Percentiles rank a stretch among this genome's conserved stretches.
Evolutionary conservation across 371 early-diverging fungal species (phyloP).

Genomic region (Actinomucor elegans): DNA sequence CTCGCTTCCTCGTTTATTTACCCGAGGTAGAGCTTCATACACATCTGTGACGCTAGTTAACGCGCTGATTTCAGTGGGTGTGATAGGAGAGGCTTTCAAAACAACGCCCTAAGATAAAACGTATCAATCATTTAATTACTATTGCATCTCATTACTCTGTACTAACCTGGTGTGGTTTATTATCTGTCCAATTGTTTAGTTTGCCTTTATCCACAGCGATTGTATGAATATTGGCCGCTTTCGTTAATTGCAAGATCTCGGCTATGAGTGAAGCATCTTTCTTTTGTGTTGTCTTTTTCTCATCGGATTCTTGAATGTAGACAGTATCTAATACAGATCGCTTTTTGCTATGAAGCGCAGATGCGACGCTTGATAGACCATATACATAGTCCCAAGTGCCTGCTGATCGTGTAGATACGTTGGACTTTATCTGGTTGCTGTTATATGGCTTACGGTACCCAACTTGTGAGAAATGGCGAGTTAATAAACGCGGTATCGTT

Average conservation of each 20-base stretch:
- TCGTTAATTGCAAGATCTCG: constrained; percentile 10
- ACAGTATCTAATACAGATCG: constrained; percentile 10
- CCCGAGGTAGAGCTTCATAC: constrained; percentile 15
- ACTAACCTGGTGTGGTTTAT: constrained; percentile 33
- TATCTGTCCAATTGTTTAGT: constrained; percentile 31
- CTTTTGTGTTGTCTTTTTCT: constrained; percentile 17
- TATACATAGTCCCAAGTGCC: constrained; percentile 22
- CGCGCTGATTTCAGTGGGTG: constrained; percentile 8
- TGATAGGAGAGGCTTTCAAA: constrained; percentile 12
- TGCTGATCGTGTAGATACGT: background rate
- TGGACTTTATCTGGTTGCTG: background rate
- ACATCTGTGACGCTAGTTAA: background rate
- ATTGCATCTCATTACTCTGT: background rate
- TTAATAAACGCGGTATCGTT: background rate
- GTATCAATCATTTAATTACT: background rate
- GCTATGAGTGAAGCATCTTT: constrained; percentile 16
- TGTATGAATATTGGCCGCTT: background rate
- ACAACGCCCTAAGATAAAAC: constrained; percentile 23
- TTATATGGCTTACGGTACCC: background rate
- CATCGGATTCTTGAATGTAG: constrained; percentile 12
- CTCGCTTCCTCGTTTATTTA: constrained; percentile 14
- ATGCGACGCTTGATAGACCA: constrained; percentile 26
- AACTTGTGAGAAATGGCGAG: background rate
- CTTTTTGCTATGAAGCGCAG: constrained; percentile 22
- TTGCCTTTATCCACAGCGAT: constrained; percentile 22